phyloP scores from a whole-genome alignment of 2,329 filamentous ascomycete genomes.

The Madurella fahalii region DNA sequence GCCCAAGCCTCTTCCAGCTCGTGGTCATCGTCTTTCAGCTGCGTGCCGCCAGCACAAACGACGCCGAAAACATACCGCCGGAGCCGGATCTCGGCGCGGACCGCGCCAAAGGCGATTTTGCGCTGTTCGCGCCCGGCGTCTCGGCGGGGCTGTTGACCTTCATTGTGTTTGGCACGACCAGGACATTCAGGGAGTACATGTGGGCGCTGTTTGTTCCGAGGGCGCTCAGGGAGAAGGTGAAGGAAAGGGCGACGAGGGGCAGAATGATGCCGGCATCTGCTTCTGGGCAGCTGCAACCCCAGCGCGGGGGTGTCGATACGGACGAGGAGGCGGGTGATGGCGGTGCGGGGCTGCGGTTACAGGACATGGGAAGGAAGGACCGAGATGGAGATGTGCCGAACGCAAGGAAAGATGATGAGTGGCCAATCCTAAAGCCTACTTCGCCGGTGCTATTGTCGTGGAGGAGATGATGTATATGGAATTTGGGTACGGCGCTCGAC shows the following conservation, averaged over 20 bases:
- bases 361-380: background rate
- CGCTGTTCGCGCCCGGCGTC: constrained; percentile 37
- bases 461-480: no score
- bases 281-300: background rate
- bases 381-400: background rate
- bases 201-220: constrained; percentile 15
- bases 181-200: constrained; percentile 32
- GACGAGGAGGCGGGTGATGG: background rate
- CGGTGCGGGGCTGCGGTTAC: background rate
- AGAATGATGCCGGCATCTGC: background rate
- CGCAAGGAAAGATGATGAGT: constrained; percentile 10
- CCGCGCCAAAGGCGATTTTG: constrained; percentile 30
- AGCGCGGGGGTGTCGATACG: background rate
- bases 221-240: constrained; percentile 1
- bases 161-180: constrained; percentile 40
- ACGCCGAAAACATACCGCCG: constrained; percentile 26
- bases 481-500: no score
- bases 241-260: background rate
- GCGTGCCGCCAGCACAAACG: constrained; percentile 31
- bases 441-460: no score
- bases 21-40: constrained; percentile 38
- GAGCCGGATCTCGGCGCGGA: constrained; percentile 33
- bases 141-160: constrained; percentile 36
- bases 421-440: constrained; percentile 10
- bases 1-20: constrained; percentile 33